Evolutionary conservation across 371 early-diverging fungal genomes (phyloP).

Genomic region (Mortierella sp.): DNA sequence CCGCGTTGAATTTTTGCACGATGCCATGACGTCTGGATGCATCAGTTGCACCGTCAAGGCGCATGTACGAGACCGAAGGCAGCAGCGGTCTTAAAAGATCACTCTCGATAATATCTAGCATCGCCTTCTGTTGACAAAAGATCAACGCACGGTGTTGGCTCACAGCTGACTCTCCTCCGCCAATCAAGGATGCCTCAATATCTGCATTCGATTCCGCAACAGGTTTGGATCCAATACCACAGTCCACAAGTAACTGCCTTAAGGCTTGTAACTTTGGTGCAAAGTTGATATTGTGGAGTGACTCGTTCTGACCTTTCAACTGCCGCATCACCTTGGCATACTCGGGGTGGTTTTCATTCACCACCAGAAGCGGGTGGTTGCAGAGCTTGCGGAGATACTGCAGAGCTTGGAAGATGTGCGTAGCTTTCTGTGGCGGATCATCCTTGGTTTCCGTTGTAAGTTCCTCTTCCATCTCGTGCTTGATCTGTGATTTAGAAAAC

Average conservation of each 20-base stretch:
- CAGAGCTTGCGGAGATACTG: conserved; percentile 97
- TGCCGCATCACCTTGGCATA: conserved; percentile 75
- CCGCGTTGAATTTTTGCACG: conserved; percentile 95
- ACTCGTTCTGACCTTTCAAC: conserved; percentile 68
- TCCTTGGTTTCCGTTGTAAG: conserved; percentile 53
- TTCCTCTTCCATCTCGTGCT: conserved; percentile 66
- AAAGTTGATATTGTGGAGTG: conserved; percentile 87
- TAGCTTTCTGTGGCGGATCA: conserved; percentile 63
- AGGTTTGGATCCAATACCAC: conserved; percentile 88
- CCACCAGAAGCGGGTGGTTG: conserved; percentile 94
- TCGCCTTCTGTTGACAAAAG: conserved; percentile 97
- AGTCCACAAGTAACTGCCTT: conserved; percentile 89
- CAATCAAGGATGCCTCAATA: conserved; percentile 58
- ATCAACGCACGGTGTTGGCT: conserved; percentile 96
- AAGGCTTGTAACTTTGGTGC: conserved; percentile 95
- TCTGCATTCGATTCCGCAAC: conserved; percentile 62
- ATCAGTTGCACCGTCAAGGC: conserved; percentile 97
- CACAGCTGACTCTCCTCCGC: conserved; percentile 65
- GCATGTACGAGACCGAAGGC: conserved; percentile 92
- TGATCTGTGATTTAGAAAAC: conserved; percentile 78
- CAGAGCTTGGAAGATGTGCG: conserved; percentile 97
- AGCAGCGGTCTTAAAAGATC: conserved; percentile 86
- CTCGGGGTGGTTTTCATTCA: conserved; percentile 89
- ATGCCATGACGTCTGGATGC: conserved; percentile 88
- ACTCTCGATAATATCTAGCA: conserved; percentile 97